Conservation (phyloP, 768 basidiomycete genomes). For the Lentinula lateritia region DNA sequence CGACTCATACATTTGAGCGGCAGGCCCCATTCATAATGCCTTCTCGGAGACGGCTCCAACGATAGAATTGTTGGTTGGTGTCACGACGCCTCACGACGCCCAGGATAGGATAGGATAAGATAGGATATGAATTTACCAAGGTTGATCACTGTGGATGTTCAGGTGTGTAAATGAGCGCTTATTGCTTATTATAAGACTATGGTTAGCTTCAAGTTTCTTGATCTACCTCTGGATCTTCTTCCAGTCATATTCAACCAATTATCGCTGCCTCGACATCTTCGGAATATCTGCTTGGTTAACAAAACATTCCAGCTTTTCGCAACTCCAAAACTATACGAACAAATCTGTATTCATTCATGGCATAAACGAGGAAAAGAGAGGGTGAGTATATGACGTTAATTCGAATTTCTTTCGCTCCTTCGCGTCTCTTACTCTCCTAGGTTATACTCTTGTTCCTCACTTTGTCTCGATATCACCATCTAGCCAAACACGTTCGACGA, state of each 20-base stretch:
- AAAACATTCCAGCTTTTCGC: conserved; percentile 49
- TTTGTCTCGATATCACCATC: conserved; percentile 43
- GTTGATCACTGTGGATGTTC: too few relatives aligned
- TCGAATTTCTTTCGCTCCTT: neutral
- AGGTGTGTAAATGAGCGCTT: neutral
- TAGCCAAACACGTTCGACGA: conserved; percentile 51
- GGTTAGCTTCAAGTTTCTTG: conserved; percentile 11
- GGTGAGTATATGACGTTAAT: conserved; percentile 26
- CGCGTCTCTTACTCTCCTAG: conserved; percentile 26
- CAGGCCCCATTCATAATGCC: too few relatives aligned
- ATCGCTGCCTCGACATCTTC: conserved; percentile 46
- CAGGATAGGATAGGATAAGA: too few relatives aligned
- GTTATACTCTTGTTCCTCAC: conserved; percentile 59
- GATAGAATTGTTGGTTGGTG: too few relatives aligned
- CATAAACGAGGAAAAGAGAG: conserved; percentile 58
- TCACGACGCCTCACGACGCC: too few relatives aligned
- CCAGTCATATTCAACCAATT: conserved; percentile 49
- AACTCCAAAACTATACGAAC: conserved; percentile 47
- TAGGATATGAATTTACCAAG: too few relatives aligned
- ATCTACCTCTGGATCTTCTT: conserved; percentile 65
- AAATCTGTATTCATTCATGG: conserved; percentile 65
- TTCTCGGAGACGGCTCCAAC: too few relatives aligned
- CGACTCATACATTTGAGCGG: too few relatives aligned
- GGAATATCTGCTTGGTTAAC: conserved; percentile 50
- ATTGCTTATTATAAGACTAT: neutral